Conservation (phyloP, 176 grass and related monocot species). For the Triticum aestivum region DNA sequence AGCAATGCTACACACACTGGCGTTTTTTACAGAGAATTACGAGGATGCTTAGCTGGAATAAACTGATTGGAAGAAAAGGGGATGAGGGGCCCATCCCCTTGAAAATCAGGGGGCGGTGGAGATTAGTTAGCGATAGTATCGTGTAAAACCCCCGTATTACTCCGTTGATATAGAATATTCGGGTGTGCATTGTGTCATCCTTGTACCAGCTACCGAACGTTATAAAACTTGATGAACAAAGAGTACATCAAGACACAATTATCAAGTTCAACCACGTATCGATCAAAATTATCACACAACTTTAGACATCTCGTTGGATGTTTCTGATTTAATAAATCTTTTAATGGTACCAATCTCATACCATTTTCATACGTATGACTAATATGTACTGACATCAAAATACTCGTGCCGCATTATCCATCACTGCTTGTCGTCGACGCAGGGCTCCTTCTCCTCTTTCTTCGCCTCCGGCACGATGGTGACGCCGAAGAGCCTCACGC, state of each 20-base stretch:
- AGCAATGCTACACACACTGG: too few relatives aligned
- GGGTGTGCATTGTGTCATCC: too few relatives aligned
- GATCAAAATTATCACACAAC: background rate
- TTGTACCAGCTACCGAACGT: too few relatives aligned
- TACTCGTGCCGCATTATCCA: background rate
- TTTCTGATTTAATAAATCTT: background rate
- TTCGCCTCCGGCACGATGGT: background rate
- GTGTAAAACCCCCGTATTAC: too few relatives aligned
- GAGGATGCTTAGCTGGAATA: too few relatives aligned
- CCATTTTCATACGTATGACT: background rate
- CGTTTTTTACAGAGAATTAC: too few relatives aligned
- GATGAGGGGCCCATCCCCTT: too few relatives aligned
- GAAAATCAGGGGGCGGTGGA: too few relatives aligned
- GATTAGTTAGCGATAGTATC: too few relatives aligned
- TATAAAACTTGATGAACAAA: background rate
- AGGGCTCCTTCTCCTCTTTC: background rate
- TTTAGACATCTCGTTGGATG: background rate
- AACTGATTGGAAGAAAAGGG: too few relatives aligned
- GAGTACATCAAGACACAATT: background rate
- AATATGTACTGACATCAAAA: too few relatives aligned
- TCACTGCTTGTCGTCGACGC: background rate
- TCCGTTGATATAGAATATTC: too few relatives aligned
- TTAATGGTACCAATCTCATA: background rate
- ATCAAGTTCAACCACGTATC: background rate
- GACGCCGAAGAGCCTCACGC: background rate